Percentiles rank a stretch among this genome's conserved stretches.
These are phyloP conservation scores for Trichophaea hybrida DNA, from an alignment of 2,329 filamentous ascomycete species.

Conservation along the genomic window DNA sequence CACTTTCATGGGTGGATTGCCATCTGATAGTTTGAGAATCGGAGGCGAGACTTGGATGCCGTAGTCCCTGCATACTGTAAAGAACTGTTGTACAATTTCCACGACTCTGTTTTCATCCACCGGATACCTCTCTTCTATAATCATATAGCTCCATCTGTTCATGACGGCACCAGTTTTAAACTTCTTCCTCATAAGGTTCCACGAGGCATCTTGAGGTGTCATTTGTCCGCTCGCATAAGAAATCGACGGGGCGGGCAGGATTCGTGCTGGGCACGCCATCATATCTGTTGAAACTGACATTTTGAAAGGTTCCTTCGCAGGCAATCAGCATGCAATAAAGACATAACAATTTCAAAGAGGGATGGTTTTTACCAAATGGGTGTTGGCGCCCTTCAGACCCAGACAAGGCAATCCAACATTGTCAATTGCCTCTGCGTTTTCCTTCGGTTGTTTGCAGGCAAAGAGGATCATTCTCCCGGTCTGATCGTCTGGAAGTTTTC, in stretches of 20 bases:
- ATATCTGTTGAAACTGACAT: conserved; percentile 47
- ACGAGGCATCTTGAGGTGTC: conserved; percentile 41
- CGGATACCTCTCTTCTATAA: conserved; percentile 6
- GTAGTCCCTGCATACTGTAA: conserved; percentile 22
- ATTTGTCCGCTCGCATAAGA: conserved; percentile 38
- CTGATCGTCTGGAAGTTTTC: conserved; percentile 46
- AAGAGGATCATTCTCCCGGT: conserved; percentile 57
- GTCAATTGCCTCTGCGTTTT: conserved; percentile 54
- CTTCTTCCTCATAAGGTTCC: conserved; percentile 50
- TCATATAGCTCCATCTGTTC: conserved; percentile 39
- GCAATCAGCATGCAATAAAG: not conserved
- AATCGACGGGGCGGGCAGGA: conserved; percentile 48
- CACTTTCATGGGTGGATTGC: not conserved
- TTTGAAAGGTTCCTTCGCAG: conserved; percentile 41
- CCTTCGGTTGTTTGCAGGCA: conserved; percentile 50
- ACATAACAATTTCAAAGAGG: not conserved
- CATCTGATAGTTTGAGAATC: not conserved
- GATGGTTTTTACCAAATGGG: conserved; percentile 18
- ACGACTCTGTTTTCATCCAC: conserved; percentile 28
- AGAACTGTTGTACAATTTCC: conserved; percentile 8
- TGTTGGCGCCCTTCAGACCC: conserved; percentile 39
- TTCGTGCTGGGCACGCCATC: conserved; percentile 57
- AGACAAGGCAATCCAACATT: conserved; percentile 44
- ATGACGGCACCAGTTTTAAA: conserved; percentile 43
- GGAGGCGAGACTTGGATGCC: conserved; percentile 13